Percentiles rank a stretch among this genome's conserved stretches.
These are phyloP conservation scores for Cutaneotrichosporon cavernicola DNA, from an alignment of 1,284 basidiomycete species.

Conservation along the genomic window DNA sequence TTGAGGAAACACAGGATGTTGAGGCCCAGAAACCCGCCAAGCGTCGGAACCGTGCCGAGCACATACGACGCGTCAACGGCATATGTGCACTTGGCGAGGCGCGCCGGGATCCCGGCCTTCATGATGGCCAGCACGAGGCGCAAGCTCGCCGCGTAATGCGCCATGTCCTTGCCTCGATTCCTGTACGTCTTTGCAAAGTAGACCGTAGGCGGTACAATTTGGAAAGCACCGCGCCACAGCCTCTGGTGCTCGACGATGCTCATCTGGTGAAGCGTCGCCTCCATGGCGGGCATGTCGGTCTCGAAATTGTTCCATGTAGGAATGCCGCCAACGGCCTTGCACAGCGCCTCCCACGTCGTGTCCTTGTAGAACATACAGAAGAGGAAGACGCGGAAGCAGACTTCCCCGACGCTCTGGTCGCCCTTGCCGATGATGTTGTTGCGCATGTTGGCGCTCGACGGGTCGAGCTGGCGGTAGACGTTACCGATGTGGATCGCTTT, in stretches of 20 bases:
- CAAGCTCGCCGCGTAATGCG: conserved; percentile 33
- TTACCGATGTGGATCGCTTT: conserved; percentile 30
- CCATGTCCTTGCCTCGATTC: conserved; percentile 16
- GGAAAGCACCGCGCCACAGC: conserved; percentile 36
- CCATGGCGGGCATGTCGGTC: conserved; percentile 26
- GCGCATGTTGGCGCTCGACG: conserved; percentile 16
- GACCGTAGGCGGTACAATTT: conserved; percentile 39
- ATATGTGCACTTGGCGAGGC: conserved; percentile 27
- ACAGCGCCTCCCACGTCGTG: conserved; percentile 30
- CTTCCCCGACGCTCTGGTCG: conserved; percentile 32
- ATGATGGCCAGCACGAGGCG: conserved; percentile 35
- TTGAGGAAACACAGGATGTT: conserved; percentile 35
- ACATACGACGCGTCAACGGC: conserved; percentile 35
- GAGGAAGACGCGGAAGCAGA: conserved; percentile 40
- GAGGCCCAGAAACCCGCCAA: conserved; percentile 36
- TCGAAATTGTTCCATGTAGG: conserved; percentile 28
- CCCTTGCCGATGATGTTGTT: conserved; percentile 28
- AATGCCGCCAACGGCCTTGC: conserved; percentile 23
- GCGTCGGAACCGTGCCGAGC: conserved; percentile 32
- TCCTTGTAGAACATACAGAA: conserved; percentile 34
- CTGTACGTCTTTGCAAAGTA: conserved; percentile 27
- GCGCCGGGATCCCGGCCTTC: conserved; percentile 27
- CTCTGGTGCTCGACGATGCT: conserved; percentile 24
- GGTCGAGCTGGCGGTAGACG: conserved; percentile 37
- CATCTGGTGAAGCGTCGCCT: conserved; percentile 25